Conservation (phyloP, 1,139 yeast genomes). For the Zygosaccharomyces pseudobailii region DNA sequence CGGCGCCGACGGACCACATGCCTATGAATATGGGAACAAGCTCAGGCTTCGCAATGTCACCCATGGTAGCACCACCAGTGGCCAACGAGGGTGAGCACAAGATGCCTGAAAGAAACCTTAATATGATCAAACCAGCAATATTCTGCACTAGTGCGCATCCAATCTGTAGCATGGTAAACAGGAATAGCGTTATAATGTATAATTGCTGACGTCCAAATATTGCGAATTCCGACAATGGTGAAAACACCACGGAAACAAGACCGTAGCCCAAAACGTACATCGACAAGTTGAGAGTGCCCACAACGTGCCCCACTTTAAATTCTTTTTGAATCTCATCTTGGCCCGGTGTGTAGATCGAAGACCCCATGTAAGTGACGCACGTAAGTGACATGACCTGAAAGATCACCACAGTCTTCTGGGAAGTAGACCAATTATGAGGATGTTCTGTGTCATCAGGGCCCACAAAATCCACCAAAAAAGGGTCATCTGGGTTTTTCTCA, state of each 20-base stretch:
- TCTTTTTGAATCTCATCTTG: constrained; percentile 40
- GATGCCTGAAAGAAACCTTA: constrained; percentile 49
- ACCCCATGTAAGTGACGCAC: constrained; percentile 51
- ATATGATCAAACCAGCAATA: constrained; percentile 44
- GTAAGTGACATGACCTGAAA: constrained; percentile 44
- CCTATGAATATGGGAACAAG: constrained; percentile 42
- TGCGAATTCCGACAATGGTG: constrained; percentile 52
- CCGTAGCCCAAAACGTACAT: constrained; percentile 58
- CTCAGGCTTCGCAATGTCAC: constrained; percentile 46
- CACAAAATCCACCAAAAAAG: constrained; percentile 15
- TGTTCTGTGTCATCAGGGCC: constrained; percentile 47
- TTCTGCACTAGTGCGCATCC: constrained; percentile 54
- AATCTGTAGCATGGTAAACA: constrained; percentile 54
- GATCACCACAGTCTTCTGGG: constrained; percentile 39
- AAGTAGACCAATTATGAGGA: constrained; percentile 51
- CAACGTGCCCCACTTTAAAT: constrained; percentile 40
- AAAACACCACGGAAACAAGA: constrained; percentile 48
- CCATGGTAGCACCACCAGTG: constrained; percentile 52
- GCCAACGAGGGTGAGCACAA: constrained; percentile 53
- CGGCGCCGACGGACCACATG: constrained; percentile 49
- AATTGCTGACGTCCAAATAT: constrained; percentile 49
- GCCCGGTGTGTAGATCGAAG: constrained; percentile 59
- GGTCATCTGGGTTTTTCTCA: constrained; percentile 7
- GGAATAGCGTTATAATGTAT: constrained; percentile 47
- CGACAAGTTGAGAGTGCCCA: constrained; percentile 48